Conservation (phyloP, 805 yeast genomes). For the Candida ponderosae region DNA sequence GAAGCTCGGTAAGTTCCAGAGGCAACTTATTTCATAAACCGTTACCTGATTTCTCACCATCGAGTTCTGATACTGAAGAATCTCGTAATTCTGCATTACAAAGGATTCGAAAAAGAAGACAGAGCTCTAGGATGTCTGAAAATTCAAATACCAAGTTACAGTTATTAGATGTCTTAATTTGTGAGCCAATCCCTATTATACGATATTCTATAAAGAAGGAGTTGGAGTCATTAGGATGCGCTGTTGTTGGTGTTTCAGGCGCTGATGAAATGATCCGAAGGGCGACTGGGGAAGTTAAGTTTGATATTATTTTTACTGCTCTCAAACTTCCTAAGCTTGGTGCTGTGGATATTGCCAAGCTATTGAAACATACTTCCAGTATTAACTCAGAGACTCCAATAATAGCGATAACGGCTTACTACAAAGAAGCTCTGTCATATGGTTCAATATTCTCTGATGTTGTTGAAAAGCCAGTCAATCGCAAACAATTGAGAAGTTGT, state of each 20-base stretch:
- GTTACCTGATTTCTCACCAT: slow-evolving; percentile 35
- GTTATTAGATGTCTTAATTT: slow-evolving; percentile 60
- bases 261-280: slow-evolving; percentile 81
- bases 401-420: slow-evolving; percentile 65
- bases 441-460: slow-evolving; percentile 51
- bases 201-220: slow-evolving; percentile 58
- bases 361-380: slow-evolving; percentile 68
- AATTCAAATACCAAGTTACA: slow-evolving; percentile 16
- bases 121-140: slow-evolving; percentile 32
- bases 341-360: slow-evolving; percentile 68
- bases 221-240: slow-evolving; percentile 66
- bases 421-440: slow-evolving; percentile 50
- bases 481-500: slow-evolving; percentile 10
- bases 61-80: slow-evolving; percentile 62
- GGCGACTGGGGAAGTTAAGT: slow-evolving; percentile 75
- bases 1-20: slow-evolving; percentile 15
- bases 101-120: slow-evolving; percentile 47
- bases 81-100: slow-evolving; percentile 38
- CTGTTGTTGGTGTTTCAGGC: slow-evolving; percentile 65
- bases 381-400: slow-evolving; percentile 74
- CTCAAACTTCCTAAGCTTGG: slow-evolving; percentile 58
- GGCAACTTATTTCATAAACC: slow-evolving; percentile 15
- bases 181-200: slow-evolving; percentile 83
- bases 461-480: slow-evolving; percentile 58
- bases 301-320: slow-evolving; percentile 78